phyloP scores from a whole-genome alignment of 441 rosid genomes.

The Erysimum pusillum region DNA sequence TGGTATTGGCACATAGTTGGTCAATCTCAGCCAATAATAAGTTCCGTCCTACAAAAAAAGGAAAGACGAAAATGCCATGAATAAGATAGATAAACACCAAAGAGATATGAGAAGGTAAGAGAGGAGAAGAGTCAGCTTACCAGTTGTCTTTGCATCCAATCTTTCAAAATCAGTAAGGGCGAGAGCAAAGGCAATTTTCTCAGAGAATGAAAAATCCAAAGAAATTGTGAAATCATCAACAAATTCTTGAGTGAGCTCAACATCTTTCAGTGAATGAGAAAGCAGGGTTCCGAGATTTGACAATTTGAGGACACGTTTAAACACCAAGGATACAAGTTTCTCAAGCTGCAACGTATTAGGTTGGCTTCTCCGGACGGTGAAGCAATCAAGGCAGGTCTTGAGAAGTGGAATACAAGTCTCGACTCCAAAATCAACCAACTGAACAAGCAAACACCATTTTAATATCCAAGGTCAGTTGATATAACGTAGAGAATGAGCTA shows the following conservation, averaged over 20 bases:
- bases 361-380: conserved; percentile 60
- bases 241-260: conserved; percentile 60
- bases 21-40: conserved; percentile 77
- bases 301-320: conserved; percentile 65
- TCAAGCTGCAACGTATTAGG: conserved; percentile 56
- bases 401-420: conserved; percentile 70
- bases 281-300: conserved; percentile 75
- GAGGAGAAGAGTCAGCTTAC: conserved; percentile 43
- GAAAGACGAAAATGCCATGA: conserved; percentile 6
- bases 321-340: conserved; percentile 60
- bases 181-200: conserved; percentile 79
- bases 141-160: conserved; percentile 60
- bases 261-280: conserved; percentile 64
- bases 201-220: conserved; percentile 66
- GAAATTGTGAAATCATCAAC: conserved; percentile 61
- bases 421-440: conserved; percentile 75
- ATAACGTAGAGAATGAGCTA: no score
- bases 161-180: conserved; percentile 75
- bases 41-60: conserved; percentile 66
- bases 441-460: conserved; percentile 14
- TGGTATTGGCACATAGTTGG: conserved; percentile 63
- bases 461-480: no score
- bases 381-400: conserved; percentile 67
- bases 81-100: neutral
- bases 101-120: neutral